Evolutionary conservation across 768 basidiomycete genomes (phyloP).

Genomic region (Naematelia aurantialba): DNA sequence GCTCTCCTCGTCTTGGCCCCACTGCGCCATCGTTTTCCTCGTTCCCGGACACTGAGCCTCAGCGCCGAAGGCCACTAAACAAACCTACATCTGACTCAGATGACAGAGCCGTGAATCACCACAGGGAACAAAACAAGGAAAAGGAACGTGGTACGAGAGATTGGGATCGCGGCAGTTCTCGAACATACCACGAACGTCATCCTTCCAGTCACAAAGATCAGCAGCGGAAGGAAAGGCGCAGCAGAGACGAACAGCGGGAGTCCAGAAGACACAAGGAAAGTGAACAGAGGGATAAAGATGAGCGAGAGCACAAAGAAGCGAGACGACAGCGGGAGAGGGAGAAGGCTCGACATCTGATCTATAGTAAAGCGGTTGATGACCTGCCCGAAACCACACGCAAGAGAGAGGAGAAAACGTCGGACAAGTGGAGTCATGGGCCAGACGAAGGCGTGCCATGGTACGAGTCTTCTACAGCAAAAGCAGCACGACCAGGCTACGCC

Average conservation of each 20-base stretch:
- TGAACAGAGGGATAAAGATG: not conserved
- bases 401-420: not conserved
- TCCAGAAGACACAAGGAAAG: not conserved
- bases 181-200: not conserved
- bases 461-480: slow-evolving; percentile 6
- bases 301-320: slow-evolving; percentile 2
- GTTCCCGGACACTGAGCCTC: too few species aligned
- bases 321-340: slow-evolving; percentile 8
- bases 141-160: too few species aligned
- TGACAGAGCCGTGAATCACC: too few species aligned
- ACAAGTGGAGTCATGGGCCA: too few species aligned
- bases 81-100: too few species aligned
- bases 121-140: too few species aligned
- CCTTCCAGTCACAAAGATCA: not conserved
- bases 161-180: too few species aligned
- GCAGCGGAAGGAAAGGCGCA: not conserved
- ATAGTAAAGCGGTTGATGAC: not conserved
- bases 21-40: too few species aligned
- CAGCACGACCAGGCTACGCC: not conserved
- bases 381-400: not conserved
- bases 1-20: too few species aligned
- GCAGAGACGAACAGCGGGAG: slow-evolving; percentile 4
- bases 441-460: slow-evolving; percentile 24
- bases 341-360: slow-evolving; percentile 14
- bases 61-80: too few species aligned